Conservation (phyloP, 1,284 basidiomycete genomes). For the Austroboletus novae-zelandiae region DNA sequence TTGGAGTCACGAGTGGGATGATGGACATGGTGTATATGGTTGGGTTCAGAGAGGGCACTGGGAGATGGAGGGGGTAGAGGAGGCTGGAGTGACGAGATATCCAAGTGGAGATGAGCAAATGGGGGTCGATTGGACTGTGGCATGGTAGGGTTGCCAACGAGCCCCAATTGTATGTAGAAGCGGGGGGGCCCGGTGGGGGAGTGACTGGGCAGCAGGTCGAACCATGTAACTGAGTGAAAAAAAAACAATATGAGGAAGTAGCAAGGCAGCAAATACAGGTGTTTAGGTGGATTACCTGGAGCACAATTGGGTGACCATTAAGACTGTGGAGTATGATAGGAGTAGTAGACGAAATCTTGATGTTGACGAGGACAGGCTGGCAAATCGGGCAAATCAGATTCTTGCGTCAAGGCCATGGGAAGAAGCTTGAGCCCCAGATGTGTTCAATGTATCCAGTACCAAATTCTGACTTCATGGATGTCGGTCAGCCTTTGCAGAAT, state of each 20-base stretch:
- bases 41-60: constrained; percentile 36
- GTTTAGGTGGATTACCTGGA: constrained; percentile 30
- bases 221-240: constrained; percentile 36
- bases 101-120: constrained; percentile 42
- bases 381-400: constrained; percentile 29
- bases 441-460: too few relatives aligned
- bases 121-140: constrained; percentile 22
- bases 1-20: constrained; percentile 34
- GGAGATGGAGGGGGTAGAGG: constrained; percentile 31
- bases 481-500: too few relatives aligned
- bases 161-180: constrained; percentile 44
- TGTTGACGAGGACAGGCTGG: constrained; percentile 8
- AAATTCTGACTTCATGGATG: too few relatives aligned
- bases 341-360: constrained; percentile 16
- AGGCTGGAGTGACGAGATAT: constrained; percentile 56
- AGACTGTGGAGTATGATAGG: constrained; percentile 21
- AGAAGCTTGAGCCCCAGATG: too few relatives aligned
- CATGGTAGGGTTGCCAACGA: constrained; percentile 73
- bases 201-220: constrained; percentile 58
- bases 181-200: constrained; percentile 65
- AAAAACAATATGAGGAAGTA: constrained; percentile 16
- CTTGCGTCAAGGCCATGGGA: too few relatives aligned
- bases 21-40: constrained; percentile 34
- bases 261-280: constrained; percentile 18
- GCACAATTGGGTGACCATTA: constrained; percentile 39